A percentile compares a stretch with the other conserved stretches of the same genome.
phyloP scores from a whole-genome alignment of 2,329 filamentous ascomycete species.

The Ceratocystis alfenasii region DNA sequence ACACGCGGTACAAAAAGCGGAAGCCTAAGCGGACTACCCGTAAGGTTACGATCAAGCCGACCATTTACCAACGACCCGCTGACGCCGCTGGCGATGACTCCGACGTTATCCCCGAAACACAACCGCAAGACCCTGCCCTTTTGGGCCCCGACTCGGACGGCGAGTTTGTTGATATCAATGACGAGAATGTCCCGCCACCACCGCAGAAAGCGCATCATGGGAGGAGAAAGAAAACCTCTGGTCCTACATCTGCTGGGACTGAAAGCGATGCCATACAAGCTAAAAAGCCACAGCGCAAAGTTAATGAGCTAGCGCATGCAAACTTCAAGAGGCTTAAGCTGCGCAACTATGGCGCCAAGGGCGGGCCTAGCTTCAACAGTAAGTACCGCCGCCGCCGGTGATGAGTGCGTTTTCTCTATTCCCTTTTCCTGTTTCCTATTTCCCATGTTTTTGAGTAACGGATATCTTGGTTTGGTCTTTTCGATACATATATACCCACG shows the following conservation, averaged over 20 bases:
- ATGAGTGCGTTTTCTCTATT: conserved; percentile 15
- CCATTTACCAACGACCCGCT: conserved; percentile 37
- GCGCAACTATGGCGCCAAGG: conserved; percentile 49
- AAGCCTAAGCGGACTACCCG: conserved; percentile 69
- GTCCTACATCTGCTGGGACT: conserved; percentile 8
- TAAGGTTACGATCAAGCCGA: conserved; percentile 51
- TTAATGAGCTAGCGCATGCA: conserved; percentile 51
- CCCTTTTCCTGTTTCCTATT: background rate
- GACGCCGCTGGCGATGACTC: conserved; percentile 30
- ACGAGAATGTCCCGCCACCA: conserved; percentile 12
- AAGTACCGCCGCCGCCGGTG: conserved; percentile 43
- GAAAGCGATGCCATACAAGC: conserved; percentile 28
- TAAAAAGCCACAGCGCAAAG: conserved; percentile 44
- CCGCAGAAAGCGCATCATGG: background rate
- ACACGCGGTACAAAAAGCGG: conserved; percentile 67
- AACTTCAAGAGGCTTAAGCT: conserved; percentile 58
- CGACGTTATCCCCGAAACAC: conserved; percentile 33
- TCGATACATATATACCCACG: background rate
- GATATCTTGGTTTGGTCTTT: background rate
- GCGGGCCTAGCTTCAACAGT: conserved; percentile 45
- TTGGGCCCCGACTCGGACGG: conserved; percentile 23
- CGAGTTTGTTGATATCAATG: conserved; percentile 28
- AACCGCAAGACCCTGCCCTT: conserved; percentile 23
- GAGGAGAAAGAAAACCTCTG: conserved; percentile 20
- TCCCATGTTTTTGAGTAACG: background rate